Conservation (phyloP, 2,329 filamentous ascomycete species). For the Hortaea werneckii region DNA sequence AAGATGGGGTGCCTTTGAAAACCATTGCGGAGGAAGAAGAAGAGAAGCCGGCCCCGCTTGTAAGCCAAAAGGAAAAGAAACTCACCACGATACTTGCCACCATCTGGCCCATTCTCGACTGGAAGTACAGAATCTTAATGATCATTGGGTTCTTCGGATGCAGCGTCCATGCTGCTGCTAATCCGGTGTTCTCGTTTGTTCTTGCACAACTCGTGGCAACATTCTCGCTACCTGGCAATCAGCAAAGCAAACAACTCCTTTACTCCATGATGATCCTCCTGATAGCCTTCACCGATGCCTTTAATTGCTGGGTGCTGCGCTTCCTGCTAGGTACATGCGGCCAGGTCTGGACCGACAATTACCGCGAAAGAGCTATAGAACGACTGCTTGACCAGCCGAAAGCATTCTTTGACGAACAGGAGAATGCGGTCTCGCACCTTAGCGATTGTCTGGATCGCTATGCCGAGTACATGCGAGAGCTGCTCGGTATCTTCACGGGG, state of each 20-base stretch:
- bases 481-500: conserved; percentile 68
- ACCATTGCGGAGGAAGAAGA: background rate
- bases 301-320: conserved; percentile 55
- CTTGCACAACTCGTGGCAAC: conserved; percentile 63
- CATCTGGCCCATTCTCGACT: conserved; percentile 56
- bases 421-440: conserved; percentile 54
- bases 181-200: conserved; percentile 65
- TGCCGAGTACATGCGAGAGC: conserved; percentile 76
- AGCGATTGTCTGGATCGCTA: conserved; percentile 67
- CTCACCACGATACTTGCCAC: conserved; percentile 33
- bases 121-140: conserved; percentile 44
- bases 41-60: background rate
- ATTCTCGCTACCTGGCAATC: conserved; percentile 50
- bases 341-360: conserved; percentile 65
- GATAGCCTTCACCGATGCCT: conserved; percentile 57
- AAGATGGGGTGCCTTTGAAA: background rate
- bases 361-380: conserved; percentile 58
- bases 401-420: conserved; percentile 64
- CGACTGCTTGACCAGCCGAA: conserved; percentile 66
- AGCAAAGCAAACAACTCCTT: conserved; percentile 41
- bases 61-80: background rate
- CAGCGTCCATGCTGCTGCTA: conserved; percentile 54
- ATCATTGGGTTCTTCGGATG: conserved; percentile 52
- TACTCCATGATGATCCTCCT: conserved; percentile 64
- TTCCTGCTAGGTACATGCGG: conserved; percentile 62